A percentile compares a stretch with the other conserved stretches of the same genome.
phyloP scores from a whole-genome alignment of 208 protist genomes.

The Trypanosoma lewisi region DNA sequence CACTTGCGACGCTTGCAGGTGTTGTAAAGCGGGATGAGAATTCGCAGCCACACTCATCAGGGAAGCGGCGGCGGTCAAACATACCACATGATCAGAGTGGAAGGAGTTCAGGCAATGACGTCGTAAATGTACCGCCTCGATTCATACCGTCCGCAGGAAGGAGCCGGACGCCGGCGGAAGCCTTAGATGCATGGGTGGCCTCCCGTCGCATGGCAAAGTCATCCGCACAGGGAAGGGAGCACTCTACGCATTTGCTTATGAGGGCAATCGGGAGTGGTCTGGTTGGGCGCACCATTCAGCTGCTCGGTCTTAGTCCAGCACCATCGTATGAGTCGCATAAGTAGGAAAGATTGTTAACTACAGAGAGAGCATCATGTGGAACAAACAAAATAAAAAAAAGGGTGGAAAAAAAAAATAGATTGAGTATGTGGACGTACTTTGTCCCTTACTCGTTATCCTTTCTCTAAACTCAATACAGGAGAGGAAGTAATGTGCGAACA shows the following conservation, averaged over 20 bases:
- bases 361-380: neutral
- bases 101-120: neutral
- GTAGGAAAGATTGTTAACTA: neutral
- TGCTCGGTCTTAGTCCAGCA: conserved; percentile 4
- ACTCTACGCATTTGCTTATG: conserved; percentile 7
- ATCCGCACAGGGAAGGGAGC: neutral
- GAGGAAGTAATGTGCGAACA: neutral
- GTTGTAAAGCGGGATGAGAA: conserved; percentile 14
- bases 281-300: neutral
- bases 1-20: conserved; percentile 35
- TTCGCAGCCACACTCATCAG: neutral
- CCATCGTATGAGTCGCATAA: conserved; percentile 12
- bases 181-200: conserved; percentile 11
- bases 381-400: too few relatives aligned
- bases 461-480: neutral
- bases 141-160: conserved; percentile 2
- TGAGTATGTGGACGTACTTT: neutral
- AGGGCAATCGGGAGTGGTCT: conserved; percentile 11
- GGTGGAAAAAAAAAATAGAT: too few relatives aligned
- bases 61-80: neutral
- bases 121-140: neutral
- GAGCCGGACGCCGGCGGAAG: neutral
- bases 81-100: neutral
- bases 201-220: conserved; percentile 2
- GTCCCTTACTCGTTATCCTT: neutral